phyloP scores from a whole-genome alignment of 371 early-diverging fungal genomes.

The Rhizopus microsporus region DNA sequence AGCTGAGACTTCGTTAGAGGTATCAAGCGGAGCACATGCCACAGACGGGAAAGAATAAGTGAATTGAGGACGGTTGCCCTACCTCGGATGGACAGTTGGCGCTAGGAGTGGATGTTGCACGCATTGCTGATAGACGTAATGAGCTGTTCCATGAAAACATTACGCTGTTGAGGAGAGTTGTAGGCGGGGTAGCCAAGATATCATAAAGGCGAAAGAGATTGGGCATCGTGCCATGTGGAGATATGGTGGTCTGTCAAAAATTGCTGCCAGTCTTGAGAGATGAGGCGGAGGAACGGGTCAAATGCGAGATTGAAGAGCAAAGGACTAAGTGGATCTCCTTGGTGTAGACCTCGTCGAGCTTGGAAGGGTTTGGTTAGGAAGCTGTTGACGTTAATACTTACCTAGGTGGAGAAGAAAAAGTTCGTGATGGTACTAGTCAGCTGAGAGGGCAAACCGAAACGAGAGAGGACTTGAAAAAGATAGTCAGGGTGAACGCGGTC shows the following conservation, averaged over 20 bases:
- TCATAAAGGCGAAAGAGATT: not conserved
- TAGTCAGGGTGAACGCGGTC: conserved; percentile 18
- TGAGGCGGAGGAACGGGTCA: conserved; percentile 14
- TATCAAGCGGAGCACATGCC: conserved; percentile 20
- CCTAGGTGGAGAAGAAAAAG: conserved; percentile 6
- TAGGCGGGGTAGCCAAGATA: conserved; percentile 17
- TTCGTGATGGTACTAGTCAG: not conserved
- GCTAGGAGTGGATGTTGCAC: conserved; percentile 10
- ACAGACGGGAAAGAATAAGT: conserved; percentile 14
- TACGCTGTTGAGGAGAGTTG: no score
- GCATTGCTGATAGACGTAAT: not conserved
- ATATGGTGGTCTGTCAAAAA: not conserved
- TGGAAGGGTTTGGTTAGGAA: conserved; percentile 8
- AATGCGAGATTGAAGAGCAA: conserved; percentile 24
- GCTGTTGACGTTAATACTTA: conserved; percentile 14
- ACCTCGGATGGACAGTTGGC: conserved; percentile 16
- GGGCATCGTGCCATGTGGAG: no score
- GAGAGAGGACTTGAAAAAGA: not conserved
- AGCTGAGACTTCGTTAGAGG: no score
- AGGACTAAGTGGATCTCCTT: conserved; percentile 22
- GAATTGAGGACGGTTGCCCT: conserved; percentile 18
- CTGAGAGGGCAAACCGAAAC: conserved; percentile 12
- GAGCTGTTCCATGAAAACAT: no score
- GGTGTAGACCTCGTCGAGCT: conserved; percentile 10
- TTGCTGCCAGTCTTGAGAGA: conserved; percentile 4